A percentile compares a stretch with the other conserved stretches of the same genome.
Evolutionary conservation across 352 stramenopile genomes (phyloP).

Genomic region (Plasmopara muralis): DNA sequence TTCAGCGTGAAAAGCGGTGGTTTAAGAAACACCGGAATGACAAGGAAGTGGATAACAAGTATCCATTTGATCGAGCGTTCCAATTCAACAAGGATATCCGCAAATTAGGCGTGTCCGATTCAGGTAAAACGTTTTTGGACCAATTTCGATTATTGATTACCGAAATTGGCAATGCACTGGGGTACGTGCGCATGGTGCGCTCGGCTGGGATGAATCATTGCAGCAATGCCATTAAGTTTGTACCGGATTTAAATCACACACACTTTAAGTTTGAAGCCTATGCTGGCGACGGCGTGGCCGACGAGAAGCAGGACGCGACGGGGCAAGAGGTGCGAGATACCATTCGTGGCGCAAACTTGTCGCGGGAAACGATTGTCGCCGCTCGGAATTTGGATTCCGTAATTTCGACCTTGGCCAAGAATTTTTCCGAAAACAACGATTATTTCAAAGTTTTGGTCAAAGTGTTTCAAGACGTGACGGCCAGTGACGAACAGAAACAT

Average conservation of each 20-base stretch:
- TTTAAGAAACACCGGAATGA: slow-evolving; percentile 90
- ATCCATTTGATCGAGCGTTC: slow-evolving; percentile 88
- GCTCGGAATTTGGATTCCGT: slow-evolving; percentile 84
- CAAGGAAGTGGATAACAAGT: slow-evolving; percentile 88
- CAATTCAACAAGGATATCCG: slow-evolving; percentile 90
- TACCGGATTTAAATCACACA: slow-evolving; percentile 85
- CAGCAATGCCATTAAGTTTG: slow-evolving; percentile 90
- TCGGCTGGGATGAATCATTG: slow-evolving; percentile 90
- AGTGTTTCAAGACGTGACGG: slow-evolving; percentile 85
- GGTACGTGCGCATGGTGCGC: slow-evolving; percentile 92
- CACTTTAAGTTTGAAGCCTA: slow-evolving; percentile 80
- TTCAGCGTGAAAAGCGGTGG: slow-evolving; percentile 91
- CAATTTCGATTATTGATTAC: slow-evolving; percentile 89
- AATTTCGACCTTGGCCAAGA: slow-evolving; percentile 81
- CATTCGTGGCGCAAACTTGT: slow-evolving; percentile 60
- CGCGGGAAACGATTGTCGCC: slow-evolving; percentile 71
- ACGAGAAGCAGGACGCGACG: slow-evolving; percentile 57
- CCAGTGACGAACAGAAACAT: slow-evolving; percentile 84
- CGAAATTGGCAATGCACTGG: slow-evolving; percentile 90
- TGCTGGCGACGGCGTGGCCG: slow-evolving; percentile 47
- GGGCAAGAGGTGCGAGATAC: slow-evolving; percentile 36
- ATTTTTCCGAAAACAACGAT: slow-evolving; percentile 90
- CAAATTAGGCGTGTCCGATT: slow-evolving; percentile 80
- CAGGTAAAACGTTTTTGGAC: slow-evolving; percentile 85
- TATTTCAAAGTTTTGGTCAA: slow-evolving; percentile 90